Evolutionary conservation across 1,139 yeast genomes (phyloP), one percentile per base, ranked within the genome.

Genomic region (Hyphopichia fennica): DNA sequence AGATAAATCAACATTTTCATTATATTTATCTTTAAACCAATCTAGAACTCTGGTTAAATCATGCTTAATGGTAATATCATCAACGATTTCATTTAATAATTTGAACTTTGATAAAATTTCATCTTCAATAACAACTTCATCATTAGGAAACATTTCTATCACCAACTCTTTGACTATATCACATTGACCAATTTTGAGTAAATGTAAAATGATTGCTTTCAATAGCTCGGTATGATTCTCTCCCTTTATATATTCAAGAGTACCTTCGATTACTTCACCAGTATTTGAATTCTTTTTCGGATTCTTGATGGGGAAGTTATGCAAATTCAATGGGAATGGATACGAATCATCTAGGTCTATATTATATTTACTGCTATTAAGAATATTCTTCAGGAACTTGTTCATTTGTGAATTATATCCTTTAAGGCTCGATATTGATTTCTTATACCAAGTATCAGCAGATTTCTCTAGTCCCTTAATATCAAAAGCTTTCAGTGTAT

Each of bases 331-430:
- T 0, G 75, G 75, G 45, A 67, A 73, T 1, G 70, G 61, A 48
- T 73, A 73, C 3, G 78, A 77, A 31, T 70, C 76, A 52, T 72
- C 77, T 41, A 73, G 52, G 44, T 67, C 66, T 30, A 70, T 53
- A 30, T 47, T 51, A 48, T 60, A 69, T 41, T 56, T 59, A 17
- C 65, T 47, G 49, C 63, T 65, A 41, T 57, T 58, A 14, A 69
- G 51, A 9, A 70, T 50, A 42, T 65, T 67, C 56, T 72, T 72
- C 48, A 48, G 67, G 44, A 71, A 69, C 55, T 56, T 60, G 50
- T 68, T 66, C 35, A 64, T 63, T 23, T 64, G 64, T 1, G 71
- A 53, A 49, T 73, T 73, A 52, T 72, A 73, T 2, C 58, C 42
- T 49, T 73, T 73, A 25, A 73, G 56, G 15, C 53, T 45, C 4